Percentiles rank a stretch among this genome's conserved stretches.
These are phyloP conservation scores for Tuber borchii DNA, from an alignment of 495 filamentous ascomycete genomes.

Conservation along the genomic window DNA sequence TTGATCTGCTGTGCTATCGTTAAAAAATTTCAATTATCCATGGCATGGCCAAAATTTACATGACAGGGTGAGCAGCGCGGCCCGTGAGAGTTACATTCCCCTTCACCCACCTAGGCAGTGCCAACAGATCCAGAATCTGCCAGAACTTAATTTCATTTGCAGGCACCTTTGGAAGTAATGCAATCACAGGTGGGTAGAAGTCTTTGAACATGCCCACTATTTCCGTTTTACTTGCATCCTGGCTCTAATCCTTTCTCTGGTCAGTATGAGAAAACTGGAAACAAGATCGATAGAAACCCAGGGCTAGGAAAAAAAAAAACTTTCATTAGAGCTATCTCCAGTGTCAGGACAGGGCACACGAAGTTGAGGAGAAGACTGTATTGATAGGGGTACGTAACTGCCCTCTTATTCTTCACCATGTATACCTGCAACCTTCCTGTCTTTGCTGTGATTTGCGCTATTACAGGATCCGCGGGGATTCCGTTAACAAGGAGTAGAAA, in stretches of 20 bases:
- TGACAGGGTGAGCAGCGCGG: conserved; percentile 60
- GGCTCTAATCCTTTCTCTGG: conserved; percentile 46
- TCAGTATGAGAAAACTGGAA: background rate
- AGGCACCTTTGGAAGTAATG: conserved; percentile 50
- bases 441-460: conserved; percentile 37
- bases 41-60: conserved; percentile 6
- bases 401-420: conserved; percentile 47
- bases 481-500: conserved; percentile 51
- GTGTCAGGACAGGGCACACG: conserved; percentile 54
- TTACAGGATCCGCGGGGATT: conserved; percentile 49
- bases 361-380: conserved; percentile 55
- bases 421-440: conserved; percentile 49
- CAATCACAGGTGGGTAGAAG: conserved; percentile 49
- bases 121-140: conserved; percentile 57
- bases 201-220: conserved; percentile 47
- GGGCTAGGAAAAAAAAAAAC: background rate
- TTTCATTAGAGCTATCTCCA: conserved; percentile 14
- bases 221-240: conserved; percentile 44
- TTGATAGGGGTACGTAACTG: conserved; percentile 56
- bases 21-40: background rate
- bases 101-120: conserved; percentile 51
- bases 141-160: conserved; percentile 51
- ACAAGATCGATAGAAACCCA: background rate
- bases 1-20: conserved; percentile 42
- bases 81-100: conserved; percentile 52